These are phyloP conservation scores for Rhododendron williamsianum DNA, from an alignment of 148 eudicot genomes.

Conservation along the genomic window DNA sequence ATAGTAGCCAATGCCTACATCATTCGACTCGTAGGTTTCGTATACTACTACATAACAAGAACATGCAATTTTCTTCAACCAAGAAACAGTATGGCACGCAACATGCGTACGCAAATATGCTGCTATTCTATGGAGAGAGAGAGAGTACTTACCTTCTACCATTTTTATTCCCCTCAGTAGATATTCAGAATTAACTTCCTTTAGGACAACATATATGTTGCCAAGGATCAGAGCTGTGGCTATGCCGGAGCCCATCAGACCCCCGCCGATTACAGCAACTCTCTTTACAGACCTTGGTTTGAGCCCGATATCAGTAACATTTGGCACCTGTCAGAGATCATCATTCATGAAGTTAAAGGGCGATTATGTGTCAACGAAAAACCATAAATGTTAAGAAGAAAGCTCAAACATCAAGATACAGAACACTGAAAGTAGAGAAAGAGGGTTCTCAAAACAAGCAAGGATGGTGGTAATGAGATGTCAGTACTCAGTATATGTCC, in stretches of 20 bases:
- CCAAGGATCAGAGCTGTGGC: conserved; percentile 81
- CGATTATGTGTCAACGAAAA: neutral
- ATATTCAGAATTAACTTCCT: conserved; percentile 78
- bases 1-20: neutral
- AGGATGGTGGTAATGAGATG: neutral
- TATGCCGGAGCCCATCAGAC: conserved; percentile 98
- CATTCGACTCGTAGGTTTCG: neutral
- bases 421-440: neutral
- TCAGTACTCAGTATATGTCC: neutral
- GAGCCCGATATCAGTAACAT: conserved; percentile 78
- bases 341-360: neutral
- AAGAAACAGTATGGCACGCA: neutral
- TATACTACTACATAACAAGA: neutral
- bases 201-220: conserved; percentile 62
- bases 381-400: neutral
- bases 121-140: neutral
- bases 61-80: neutral
- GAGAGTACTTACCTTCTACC: conserved; percentile 51
- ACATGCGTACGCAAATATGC: neutral
- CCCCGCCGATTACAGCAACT: conserved; percentile 96
- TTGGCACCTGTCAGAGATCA: conserved; percentile 58
- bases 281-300: conserved; percentile 69
- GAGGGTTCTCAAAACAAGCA: neutral
- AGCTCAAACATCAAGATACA: conserved; percentile 1
- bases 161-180: conserved; percentile 72